A percentile compares a stretch with the other conserved stretches of the same genome.
Conservation (phyloP, 768 basidiomycete species). For the Dioszegia hungarica region DNA sequence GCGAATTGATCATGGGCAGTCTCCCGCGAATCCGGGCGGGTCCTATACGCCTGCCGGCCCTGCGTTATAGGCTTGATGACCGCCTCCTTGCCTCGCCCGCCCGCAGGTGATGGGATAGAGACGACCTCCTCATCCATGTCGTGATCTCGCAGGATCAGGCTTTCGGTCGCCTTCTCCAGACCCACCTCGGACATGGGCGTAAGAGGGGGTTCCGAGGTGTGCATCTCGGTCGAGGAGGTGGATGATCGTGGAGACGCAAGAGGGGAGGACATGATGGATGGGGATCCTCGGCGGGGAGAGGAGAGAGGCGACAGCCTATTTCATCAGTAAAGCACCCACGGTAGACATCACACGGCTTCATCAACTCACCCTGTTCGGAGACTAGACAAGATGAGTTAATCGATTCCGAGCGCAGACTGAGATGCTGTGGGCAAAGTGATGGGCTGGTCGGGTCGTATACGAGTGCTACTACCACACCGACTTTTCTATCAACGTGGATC, state of each 20-base stretch:
- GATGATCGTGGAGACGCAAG: slow-evolving; percentile 22
- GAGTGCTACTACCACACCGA: no score
- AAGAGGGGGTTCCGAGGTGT: not conserved
- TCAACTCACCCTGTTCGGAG: no score
- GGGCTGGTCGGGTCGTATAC: no score
- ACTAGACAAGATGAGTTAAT: no score
- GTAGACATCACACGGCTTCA: no score
- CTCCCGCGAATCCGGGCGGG: not conserved
- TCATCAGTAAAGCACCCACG: no score
- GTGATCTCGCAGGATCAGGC: not conserved
- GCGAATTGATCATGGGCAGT: not conserved
- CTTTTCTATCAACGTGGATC: no score
- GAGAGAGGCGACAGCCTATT: not conserved
- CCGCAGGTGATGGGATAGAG: no score
- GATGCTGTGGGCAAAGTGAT: no score
- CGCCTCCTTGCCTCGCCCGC: no score
- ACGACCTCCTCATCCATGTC: not conserved
- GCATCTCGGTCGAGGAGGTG: slow-evolving; percentile 11
- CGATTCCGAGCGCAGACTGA: no score
- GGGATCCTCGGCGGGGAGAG: not conserved
- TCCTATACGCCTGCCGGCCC: not conserved
- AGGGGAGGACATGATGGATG: slow-evolving; percentile 5
- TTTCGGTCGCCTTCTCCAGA: not conserved
- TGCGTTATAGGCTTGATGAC: no score
- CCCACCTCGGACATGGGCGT: not conserved